phyloP scores from a whole-genome alignment of 805 yeast genomes.

The Ogataea saltuana region DNA sequence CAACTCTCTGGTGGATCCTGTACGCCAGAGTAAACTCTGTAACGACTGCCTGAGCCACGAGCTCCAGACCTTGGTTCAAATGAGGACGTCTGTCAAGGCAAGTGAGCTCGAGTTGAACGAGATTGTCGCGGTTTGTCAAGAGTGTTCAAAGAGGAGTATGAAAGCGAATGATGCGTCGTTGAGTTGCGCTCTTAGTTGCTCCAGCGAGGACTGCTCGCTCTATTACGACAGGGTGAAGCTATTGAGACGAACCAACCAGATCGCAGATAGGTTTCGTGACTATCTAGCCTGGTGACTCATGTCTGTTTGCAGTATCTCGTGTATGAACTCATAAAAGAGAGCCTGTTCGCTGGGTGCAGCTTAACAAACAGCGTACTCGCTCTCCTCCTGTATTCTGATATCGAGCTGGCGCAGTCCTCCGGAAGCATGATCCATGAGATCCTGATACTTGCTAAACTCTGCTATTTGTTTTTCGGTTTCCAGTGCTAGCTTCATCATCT shows the following conservation, averaged over 20 bases:
- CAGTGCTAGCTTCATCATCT: conserved; percentile 42
- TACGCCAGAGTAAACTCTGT: conserved; percentile 33
- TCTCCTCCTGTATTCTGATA: conserved; percentile 33
- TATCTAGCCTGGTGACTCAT: conserved; percentile 27
- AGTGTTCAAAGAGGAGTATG: conserved; percentile 33
- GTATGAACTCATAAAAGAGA: too few relatives aligned
- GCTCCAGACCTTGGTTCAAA: conserved; percentile 35
- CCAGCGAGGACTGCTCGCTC: conserved; percentile 64
- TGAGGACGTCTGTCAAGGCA: conserved; percentile 31
- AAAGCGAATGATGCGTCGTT: conserved; percentile 23
- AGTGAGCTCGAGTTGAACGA: conserved; percentile 33
- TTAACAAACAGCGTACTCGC: conserved; percentile 23
- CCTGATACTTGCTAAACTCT: conserved; percentile 30
- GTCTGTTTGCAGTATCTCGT: background rate
- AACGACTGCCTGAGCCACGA: conserved; percentile 38
- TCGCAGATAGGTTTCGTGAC: conserved; percentile 11
- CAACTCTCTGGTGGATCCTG: conserved; percentile 14
- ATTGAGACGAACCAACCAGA: conserved; percentile 26
- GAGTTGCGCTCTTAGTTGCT: conserved; percentile 44
- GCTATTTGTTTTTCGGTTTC: conserved; percentile 43
- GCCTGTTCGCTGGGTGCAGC: too few relatives aligned
- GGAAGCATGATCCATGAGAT: conserved; percentile 36
- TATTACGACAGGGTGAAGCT: conserved; percentile 56
- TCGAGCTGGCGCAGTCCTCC: conserved; percentile 33
- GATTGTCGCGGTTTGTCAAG: conserved; percentile 37